These are phyloP conservation scores for Eucalyptus pauciflora DNA, from an alignment of 345 rosid species.

Conservation along the genomic window DNA sequence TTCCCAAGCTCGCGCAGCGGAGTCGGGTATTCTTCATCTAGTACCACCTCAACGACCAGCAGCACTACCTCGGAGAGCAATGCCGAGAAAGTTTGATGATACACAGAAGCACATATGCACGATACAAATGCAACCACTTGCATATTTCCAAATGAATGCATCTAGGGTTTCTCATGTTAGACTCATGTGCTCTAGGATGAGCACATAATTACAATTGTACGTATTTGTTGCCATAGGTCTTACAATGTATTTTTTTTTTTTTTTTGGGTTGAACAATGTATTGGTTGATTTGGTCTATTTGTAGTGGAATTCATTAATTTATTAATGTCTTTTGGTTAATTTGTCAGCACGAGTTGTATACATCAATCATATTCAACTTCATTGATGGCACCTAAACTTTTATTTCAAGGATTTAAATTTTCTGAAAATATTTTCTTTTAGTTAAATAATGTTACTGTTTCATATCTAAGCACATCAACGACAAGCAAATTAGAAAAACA, in stretches of 20 bases:
- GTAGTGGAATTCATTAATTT: neutral
- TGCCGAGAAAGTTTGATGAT: neutral
- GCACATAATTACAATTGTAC: neutral
- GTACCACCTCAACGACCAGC: neutral
- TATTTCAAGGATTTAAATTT: neutral
- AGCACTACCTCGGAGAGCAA: neutral
- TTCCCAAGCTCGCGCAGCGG: slow-evolving; percentile 68
- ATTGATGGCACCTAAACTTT: neutral
- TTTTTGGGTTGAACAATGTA: neutral
- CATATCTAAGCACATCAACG: neutral
- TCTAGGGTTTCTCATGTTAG: neutral
- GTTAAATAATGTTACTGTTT: neutral
- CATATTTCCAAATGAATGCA: neutral
- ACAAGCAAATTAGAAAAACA: neutral
- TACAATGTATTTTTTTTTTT: neutral
- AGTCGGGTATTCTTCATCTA: slow-evolving; percentile 51
- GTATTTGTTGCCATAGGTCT: neutral
- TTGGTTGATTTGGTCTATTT: neutral
- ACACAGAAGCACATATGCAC: neutral
- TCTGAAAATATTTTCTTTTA: neutral
- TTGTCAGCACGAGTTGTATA: neutral
- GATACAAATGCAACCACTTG: neutral
- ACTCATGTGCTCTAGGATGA: neutral
- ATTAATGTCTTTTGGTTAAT: neutral
- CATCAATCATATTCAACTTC: neutral